Conservation (phyloP, 176 grass and related monocot genomes). For the Thalia dealbata region DNA sequence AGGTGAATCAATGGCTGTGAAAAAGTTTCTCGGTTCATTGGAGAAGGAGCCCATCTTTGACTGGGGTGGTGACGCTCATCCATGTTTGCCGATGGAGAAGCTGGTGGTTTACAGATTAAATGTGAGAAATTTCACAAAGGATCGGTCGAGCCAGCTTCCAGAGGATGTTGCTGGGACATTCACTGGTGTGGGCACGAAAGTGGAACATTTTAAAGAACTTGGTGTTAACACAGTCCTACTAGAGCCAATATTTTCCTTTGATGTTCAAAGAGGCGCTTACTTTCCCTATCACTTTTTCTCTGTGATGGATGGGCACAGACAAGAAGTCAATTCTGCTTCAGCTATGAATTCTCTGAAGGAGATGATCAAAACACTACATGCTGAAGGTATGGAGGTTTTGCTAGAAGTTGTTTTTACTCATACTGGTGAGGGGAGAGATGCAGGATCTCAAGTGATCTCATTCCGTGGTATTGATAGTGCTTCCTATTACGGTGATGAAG, state of each 20-base stretch:
- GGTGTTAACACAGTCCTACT: conserved; percentile 76
- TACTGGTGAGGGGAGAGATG: conserved; percentile 55
- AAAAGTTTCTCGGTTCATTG: conserved; percentile 48
- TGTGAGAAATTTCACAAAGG: conserved; percentile 51
- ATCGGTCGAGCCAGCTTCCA: conserved; percentile 34
- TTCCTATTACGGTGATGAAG: conserved; percentile 50
- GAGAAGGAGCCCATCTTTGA: conserved; percentile 25
- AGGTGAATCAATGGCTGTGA: conserved; percentile 26
- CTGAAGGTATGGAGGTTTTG: conserved; percentile 67
- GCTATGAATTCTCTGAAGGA: conserved; percentile 68
- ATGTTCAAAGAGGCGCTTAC: conserved; percentile 63
- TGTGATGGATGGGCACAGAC: conserved; percentile 33
- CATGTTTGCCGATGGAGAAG: conserved; percentile 62
- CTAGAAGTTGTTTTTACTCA: conserved; percentile 71
- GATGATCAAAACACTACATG: conserved; percentile 76
- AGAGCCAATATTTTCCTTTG: conserved; percentile 73
- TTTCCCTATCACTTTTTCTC: conserved; percentile 90
- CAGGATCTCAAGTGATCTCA: conserved; percentile 43
- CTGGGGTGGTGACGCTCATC: conserved; percentile 47
- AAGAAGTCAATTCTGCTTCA: conserved; percentile 26
- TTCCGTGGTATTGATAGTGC: conserved; percentile 63
- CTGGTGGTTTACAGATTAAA: conserved; percentile 73
- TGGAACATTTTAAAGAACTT: conserved; percentile 53
- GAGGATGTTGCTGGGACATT: conserved; percentile 41
- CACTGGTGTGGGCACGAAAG: conserved; percentile 42